Percentiles rank a stretch among this genome's conserved stretches.
Evolutionary conservation across 2,329 filamentous ascomycete genomes (phyloP).

Genomic region (Neocatenulostroma microsporum): DNA sequence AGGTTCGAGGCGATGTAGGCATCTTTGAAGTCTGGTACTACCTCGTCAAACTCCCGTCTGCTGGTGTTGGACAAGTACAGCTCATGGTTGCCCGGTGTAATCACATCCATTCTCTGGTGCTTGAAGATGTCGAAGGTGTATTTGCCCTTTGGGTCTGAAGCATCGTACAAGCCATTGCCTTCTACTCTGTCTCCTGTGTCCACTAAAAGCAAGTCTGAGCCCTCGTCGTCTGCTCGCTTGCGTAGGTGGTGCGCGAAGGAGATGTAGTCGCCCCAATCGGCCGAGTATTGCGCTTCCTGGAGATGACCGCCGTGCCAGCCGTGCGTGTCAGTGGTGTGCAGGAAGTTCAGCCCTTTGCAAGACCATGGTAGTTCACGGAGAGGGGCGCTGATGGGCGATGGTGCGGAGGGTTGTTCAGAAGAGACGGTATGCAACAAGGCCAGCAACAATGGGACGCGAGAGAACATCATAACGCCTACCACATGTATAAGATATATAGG

Average conservation of each 20-base stretch:
- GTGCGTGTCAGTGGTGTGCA: constrained; percentile 93
- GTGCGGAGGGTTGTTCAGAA: constrained; percentile 67
- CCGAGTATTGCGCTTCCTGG: constrained; percentile 85
- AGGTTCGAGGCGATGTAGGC: constrained; percentile 87
- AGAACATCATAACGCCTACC: constrained; percentile 16
- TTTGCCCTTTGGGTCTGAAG: constrained; percentile 74
- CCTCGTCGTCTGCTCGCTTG: constrained; percentile 66
- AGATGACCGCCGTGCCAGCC: constrained; percentile 93
- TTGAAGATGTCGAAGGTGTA: constrained; percentile 84
- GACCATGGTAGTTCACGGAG: constrained; percentile 79
- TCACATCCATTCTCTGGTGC: constrained; percentile 72
- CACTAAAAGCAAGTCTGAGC: constrained; percentile 80
- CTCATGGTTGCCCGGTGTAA: constrained; percentile 91
- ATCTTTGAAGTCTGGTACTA: constrained; percentile 72
- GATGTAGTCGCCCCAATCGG: constrained; percentile 96
- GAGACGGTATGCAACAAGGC: constrained; percentile 18
- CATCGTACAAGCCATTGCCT: constrained; percentile 90
- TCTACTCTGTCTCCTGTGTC: constrained; percentile 93
- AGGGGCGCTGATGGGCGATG: constrained; percentile 68
- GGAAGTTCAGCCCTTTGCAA: no score
- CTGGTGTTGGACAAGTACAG: constrained; percentile 76
- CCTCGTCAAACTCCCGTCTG: constrained; percentile 67
- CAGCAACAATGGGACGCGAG: constrained; percentile 15
- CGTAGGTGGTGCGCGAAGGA: constrained; percentile 83
- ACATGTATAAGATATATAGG: no score